Evolutionary conservation across 495 filamentous ascomycete species (phyloP).

Genomic region (Cercophora samala): DNA sequence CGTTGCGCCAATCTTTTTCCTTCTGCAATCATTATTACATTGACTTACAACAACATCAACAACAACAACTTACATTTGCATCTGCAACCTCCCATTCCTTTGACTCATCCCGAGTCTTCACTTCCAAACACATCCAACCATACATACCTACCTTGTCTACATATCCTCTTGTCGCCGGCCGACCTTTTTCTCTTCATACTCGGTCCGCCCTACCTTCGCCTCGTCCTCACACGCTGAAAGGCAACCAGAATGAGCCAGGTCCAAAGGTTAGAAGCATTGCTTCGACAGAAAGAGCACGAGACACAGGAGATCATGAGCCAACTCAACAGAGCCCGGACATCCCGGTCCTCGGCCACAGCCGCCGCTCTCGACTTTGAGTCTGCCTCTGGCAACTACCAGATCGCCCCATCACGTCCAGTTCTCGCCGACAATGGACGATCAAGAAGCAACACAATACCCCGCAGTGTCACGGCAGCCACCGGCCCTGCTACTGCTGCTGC

Average conservation of each 20-base stretch:
- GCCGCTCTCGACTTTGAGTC: constrained; percentile 19
- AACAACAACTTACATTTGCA: constrained; percentile 5
- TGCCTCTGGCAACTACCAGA: constrained; percentile 32
- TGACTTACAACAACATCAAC: not conserved
- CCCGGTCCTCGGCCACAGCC: constrained; percentile 13
- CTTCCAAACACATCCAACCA: not conserved
- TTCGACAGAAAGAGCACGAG: constrained; percentile 24
- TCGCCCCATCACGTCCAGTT: constrained; percentile 18
- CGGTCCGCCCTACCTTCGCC: constrained; percentile 13
- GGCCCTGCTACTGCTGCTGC: constrained; percentile 11
- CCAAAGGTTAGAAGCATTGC: constrained; percentile 19
- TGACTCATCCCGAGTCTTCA: constrained; percentile 21
- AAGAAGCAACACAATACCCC: constrained; percentile 36
- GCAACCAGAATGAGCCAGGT: constrained; percentile 27
- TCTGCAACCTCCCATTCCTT: constrained; percentile 19
- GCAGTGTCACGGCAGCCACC: constrained; percentile 18
- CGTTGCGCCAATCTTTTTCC: constrained; percentile 23
- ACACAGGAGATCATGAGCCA: constrained; percentile 17
- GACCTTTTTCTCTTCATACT: constrained; percentile 3
- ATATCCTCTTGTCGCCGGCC: constrained; percentile 12
- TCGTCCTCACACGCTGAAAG: not conserved
- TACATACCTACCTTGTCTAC: constrained; percentile 5
- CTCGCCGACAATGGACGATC: constrained; percentile 31
- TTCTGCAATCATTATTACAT: constrained; percentile 14
- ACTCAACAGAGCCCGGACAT: constrained; percentile 23